These are phyloP conservation scores for Cyclotella choctawhatcheeana DNA, from an alignment of 108 stramenopile genomes.

Conservation along the genomic window DNA sequence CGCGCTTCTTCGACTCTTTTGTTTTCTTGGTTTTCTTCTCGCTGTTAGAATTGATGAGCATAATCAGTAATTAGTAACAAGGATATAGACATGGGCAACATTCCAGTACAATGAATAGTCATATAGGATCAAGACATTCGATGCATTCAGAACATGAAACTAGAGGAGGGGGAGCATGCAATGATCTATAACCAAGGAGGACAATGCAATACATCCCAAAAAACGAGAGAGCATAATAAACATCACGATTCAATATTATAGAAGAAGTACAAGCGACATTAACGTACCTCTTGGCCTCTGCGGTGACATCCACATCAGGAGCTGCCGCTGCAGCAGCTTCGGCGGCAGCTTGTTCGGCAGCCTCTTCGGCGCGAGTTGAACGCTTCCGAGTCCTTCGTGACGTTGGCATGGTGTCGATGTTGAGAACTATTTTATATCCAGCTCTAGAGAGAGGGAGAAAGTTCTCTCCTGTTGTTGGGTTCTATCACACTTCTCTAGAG, in stretches of 20 bases:
- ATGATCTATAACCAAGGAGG: too few relatives aligned
- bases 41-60: not conserved
- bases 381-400: constrained; percentile 7
- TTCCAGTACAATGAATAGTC: too few relatives aligned
- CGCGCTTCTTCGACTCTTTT: not conserved
- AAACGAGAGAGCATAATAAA: not conserved
- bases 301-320: not conserved
- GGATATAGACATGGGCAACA: too few relatives aligned
- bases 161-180: too few relatives aligned
- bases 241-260: too few relatives aligned
- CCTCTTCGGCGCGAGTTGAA: not conserved
- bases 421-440: not conserved
- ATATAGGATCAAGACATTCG: not conserved
- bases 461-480: too few relatives aligned
- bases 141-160: not conserved
- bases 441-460: too few relatives aligned
- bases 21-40: not conserved
- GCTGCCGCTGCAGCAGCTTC: not conserved
- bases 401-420: constrained; percentile 11
- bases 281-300: constrained; percentile 6
- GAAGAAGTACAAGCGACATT: not conserved
- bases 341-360: constrained; percentile 4
- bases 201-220: not conserved
- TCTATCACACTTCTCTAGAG: too few relatives aligned
- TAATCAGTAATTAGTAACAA: too few relatives aligned